These are phyloP conservation scores for Scalesia atractyloides DNA, from an alignment of 129 eudicot genomes.

Conservation along the genomic window DNA sequence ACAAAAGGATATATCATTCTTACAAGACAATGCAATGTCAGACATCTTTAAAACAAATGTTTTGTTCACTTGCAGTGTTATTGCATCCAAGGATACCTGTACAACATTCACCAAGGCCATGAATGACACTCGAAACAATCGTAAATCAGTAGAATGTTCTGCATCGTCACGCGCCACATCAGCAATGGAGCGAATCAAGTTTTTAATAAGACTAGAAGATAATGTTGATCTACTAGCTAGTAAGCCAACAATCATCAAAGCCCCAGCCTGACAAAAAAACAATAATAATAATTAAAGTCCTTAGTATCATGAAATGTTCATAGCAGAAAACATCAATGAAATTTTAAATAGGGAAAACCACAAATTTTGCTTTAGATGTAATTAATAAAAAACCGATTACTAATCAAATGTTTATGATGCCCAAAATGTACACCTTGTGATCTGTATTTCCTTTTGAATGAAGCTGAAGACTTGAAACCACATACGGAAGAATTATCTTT, in stretches of 20 bases:
- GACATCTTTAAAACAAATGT: background rate
- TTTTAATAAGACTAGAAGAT: conserved; percentile 62
- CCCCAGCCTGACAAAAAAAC: conserved; percentile 59
- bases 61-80: conserved; percentile 7
- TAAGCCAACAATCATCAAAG: conserved; percentile 78
- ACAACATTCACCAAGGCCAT: conserved; percentile 72
- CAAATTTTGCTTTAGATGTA: background rate
- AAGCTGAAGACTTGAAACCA: conserved; percentile 59
- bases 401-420: conserved; percentile 10
- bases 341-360: background rate
- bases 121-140: conserved; percentile 62
- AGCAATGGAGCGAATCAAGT: conserved; percentile 68
- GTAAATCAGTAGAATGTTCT: conserved; percentile 61
- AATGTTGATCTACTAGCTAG: conserved; percentile 66
- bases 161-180: conserved; percentile 63
- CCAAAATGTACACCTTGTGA: conserved; percentile 57
- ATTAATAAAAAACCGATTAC: background rate
- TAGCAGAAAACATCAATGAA: background rate
- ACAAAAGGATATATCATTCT: conserved; percentile 16
- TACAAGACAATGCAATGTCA: conserved; percentile 6
- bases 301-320: background rate
- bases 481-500: conserved; percentile 77
- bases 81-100: conserved; percentile 52
- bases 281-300: conserved; percentile 19
- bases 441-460: conserved; percentile 54